Evolutionary conservation across 23 red algal species (phyloP), one percentile per base, ranked within the genome.

Genomic region (Gracilaria domingensis): DNA sequence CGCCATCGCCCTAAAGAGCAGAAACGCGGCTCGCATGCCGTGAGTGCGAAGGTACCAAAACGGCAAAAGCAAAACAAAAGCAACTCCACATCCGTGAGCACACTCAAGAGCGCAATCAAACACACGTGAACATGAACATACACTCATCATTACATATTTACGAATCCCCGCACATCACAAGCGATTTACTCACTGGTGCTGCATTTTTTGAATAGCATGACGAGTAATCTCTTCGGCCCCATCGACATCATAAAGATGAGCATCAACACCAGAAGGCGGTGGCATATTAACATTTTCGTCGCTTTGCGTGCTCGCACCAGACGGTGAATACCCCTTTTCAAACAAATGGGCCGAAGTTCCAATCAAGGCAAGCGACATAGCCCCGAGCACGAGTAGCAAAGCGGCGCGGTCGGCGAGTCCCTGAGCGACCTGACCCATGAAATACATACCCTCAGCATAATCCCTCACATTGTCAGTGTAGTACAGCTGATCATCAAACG

Each of bases 381-480:
- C 93, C 21, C 78, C 70, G 23, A 95, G 88, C 44, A 70, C 75
- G 25, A 78, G 59, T 64, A 86, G 28, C 60, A 91, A 58, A 35
- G 55, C 93, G 29, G 74, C 84, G 40, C 93, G 93, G 30, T 89
- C 88, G 13, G 62, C 87, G 21, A 95, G 42, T 42, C 77, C 64
- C 80, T 84, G 73, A 1, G 84, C 93, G 23, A 95, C 60, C 38
- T 83, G 59, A 20, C 93, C 93, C 61, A 95, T 28, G 38, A 79
- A 80, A 38, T 82, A 64, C 13, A 91, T 69, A 25, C 12, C 87
- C 28, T 91, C 87, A 12, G 35, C 75, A 38, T 80, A 69, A 11
- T 80, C 87, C 25, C 29, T 50, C 44, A 36, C 44, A 26, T 32
- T 50, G 7, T 80, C 87, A 42, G 40, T 53, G 12, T 24, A 53